These are phyloP conservation scores for Cucumis melo DNA, from an alignment of 306 rosid genomes.

Conservation along the genomic window DNA sequence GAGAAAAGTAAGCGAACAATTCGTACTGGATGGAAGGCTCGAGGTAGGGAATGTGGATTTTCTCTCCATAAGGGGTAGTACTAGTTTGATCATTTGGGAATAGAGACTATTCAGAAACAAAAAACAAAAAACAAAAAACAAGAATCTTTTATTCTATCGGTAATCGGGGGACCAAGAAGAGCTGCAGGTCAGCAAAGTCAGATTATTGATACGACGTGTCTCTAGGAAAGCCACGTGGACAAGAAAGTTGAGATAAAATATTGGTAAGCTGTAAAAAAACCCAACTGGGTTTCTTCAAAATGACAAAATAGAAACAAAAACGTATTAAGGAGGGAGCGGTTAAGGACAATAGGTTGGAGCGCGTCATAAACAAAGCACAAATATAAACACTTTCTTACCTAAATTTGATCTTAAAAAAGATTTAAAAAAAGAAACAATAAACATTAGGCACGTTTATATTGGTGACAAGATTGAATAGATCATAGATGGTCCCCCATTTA, in stretches of 20 bases:
- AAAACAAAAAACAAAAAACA: background rate
- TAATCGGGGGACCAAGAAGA: background rate
- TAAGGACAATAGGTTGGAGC: background rate
- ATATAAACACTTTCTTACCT: background rate
- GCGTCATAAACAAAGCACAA: background rate
- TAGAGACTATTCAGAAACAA: background rate
- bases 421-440: background rate
- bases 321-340: background rate
- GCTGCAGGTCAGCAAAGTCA: slow-evolving; percentile 8
- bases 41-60: slow-evolving; percentile 7
- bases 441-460: background rate
- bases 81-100: slow-evolving; percentile 1
- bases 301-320: background rate
- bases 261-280: background rate
- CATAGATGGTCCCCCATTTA: slow-evolving; percentile 45
- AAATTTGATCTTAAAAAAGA: background rate
- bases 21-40: background rate
- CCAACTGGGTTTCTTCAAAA: background rate
- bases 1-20: background rate
- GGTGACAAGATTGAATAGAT: slow-evolving; percentile 22
- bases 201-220: background rate
- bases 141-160: background rate
- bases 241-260: background rate
- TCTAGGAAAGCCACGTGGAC: background rate
- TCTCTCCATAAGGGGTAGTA: background rate